Percentiles rank a stretch among this genome's conserved stretches.
phyloP scores from a whole-genome alignment of 805 yeast species.

The Monosporozyma aquatica region DNA sequence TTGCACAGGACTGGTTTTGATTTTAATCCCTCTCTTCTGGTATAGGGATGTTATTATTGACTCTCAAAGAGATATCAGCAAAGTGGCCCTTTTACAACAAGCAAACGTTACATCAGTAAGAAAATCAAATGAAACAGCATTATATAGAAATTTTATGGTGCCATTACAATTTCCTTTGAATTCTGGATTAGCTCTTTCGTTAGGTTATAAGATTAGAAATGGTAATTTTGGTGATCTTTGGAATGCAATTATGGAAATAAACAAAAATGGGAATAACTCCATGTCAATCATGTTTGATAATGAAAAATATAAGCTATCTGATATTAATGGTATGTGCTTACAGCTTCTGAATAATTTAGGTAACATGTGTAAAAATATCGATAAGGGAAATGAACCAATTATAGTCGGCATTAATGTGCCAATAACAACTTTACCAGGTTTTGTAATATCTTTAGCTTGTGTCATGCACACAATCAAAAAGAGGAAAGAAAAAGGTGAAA shows the following conservation, averaged over 20 bases:
- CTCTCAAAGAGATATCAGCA: constrained; percentile 44
- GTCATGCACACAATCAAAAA: constrained; percentile 33
- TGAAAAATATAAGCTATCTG: constrained; percentile 5
- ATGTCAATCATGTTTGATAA: not conserved
- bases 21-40: not conserved
- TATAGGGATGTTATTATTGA: constrained; percentile 16
- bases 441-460: constrained; percentile 36
- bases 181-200: constrained; percentile 58
- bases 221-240: constrained; percentile 72
- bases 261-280: constrained; percentile 9
- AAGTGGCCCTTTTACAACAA: constrained; percentile 52
- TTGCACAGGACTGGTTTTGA: not conserved
- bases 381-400: not conserved
- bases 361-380: constrained; percentile 8
- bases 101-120: constrained; percentile 58
- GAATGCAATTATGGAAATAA: constrained; percentile 39
- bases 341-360: constrained; percentile 8
- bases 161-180: constrained; percentile 64
- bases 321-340: constrained; percentile 21
- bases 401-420: constrained; percentile 26
- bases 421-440: constrained; percentile 28
- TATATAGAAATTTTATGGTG: constrained; percentile 63
- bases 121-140: constrained; percentile 60
- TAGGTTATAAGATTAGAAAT: constrained; percentile 57
- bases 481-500: too few species aligned